These are phyloP conservation scores for Tagetes patula DNA, from an alignment of 129 eudicot genomes.

Conservation along the genomic window DNA sequence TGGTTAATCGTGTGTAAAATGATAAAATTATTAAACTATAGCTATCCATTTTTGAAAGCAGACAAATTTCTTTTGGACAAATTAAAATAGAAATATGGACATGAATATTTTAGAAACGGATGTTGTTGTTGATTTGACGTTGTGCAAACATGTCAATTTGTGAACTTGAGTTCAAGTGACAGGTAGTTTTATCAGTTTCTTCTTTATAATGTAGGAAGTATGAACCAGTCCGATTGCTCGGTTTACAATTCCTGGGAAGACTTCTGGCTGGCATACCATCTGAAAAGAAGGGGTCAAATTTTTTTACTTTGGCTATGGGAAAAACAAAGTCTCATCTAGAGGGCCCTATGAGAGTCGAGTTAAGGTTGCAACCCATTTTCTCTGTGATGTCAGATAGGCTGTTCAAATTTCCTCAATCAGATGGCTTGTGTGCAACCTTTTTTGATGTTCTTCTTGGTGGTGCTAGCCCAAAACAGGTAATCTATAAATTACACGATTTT, in stretches of 20 bases:
- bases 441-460: conserved; percentile 97
- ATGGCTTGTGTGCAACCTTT: conserved; percentile 71
- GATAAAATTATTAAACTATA: background rate
- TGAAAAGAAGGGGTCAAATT: conserved; percentile 76
- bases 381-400: conserved; percentile 79
- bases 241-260: conserved; percentile 91
- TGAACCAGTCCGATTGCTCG: conserved; percentile 90
- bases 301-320: conserved; percentile 78
- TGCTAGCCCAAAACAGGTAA: conserved; percentile 98
- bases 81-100: background rate
- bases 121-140: conserved; percentile 3
- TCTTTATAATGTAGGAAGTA: conserved; percentile 51
- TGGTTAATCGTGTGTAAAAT: background rate
- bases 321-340: conserved; percentile 66
- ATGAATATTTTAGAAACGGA: background rate
- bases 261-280: conserved; percentile 90
- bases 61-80: conserved; percentile 2
- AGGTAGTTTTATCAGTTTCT: background rate
- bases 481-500: conserved; percentile 2
- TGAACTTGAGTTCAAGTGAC: conserved; percentile 17
- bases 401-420: conserved; percentile 81
- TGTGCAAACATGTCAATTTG: background rate
- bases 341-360: conserved; percentile 52
- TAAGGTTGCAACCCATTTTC: conserved; percentile 58
- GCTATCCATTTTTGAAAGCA: background rate